phyloP scores from a whole-genome alignment of 2,329 filamentous ascomycete species.

The Exophiala sideris region DNA sequence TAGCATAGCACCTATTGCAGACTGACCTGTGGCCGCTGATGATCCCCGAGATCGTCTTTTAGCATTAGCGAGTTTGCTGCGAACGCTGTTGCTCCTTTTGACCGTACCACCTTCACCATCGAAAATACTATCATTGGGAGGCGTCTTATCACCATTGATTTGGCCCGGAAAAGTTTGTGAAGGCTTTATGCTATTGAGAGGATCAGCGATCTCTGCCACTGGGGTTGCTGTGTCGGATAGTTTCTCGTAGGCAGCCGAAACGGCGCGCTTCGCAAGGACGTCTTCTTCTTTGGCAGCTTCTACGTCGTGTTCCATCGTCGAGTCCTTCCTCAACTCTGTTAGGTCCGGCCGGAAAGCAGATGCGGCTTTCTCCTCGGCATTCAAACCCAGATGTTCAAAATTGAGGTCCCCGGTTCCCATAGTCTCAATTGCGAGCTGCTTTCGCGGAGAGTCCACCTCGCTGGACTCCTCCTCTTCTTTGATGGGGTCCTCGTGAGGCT shows the following conservation, averaged over 20 bases:
- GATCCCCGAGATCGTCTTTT: slow-evolving; percentile 75
- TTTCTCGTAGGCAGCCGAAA: slow-evolving; percentile 58
- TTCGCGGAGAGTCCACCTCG: slow-evolving; percentile 47
- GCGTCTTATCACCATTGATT: slow-evolving; percentile 58
- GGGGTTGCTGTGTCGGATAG: slow-evolving; percentile 42
- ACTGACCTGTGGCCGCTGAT: slow-evolving; percentile 63
- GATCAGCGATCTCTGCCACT: slow-evolving; percentile 36
- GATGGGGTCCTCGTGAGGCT: slow-evolving; percentile 26
- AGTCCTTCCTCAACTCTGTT: slow-evolving; percentile 36
- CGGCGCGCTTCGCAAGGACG: slow-evolving; percentile 56
- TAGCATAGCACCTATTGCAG: slow-evolving; percentile 69
- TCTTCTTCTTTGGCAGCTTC: slow-evolving; percentile 57
- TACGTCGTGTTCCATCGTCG: slow-evolving; percentile 46
- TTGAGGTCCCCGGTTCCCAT: slow-evolving; percentile 85
- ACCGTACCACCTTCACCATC: slow-evolving; percentile 58
- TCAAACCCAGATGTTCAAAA: slow-evolving; percentile 80
- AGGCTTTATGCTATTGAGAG: slow-evolving; percentile 31
- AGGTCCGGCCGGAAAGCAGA: slow-evolving; percentile 33
- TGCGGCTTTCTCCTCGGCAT: slow-evolving; percentile 31
- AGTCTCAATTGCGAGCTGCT: slow-evolving; percentile 79
- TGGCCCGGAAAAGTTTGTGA: slow-evolving; percentile 25
- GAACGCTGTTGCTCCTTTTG: slow-evolving; percentile 64
- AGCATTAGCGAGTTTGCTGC: slow-evolving; percentile 59
- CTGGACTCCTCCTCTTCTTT: slow-evolving; percentile 33
- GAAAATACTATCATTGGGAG: slow-evolving; percentile 62